Percentiles rank a stretch among this genome's conserved stretches.
These are phyloP conservation scores for Geotrichum macrosporum DNA, from an alignment of 1,139 yeast species.

Conservation along the genomic window DNA sequence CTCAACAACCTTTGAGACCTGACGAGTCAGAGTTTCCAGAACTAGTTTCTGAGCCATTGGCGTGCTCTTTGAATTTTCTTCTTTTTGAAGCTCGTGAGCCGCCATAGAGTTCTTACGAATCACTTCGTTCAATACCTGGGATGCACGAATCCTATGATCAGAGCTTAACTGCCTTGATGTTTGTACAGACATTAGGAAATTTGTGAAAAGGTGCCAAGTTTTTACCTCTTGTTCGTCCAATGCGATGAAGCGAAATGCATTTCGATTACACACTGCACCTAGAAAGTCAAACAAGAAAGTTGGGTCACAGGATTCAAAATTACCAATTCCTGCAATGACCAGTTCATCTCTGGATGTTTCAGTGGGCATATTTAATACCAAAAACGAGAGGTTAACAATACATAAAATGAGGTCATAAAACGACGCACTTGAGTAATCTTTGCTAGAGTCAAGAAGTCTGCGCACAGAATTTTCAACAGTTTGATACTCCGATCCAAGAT, in stretches of 20 bases:
- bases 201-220: constrained; percentile 46
- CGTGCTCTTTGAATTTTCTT: constrained; percentile 13
- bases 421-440: constrained; percentile 49
- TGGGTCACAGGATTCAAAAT: constrained; percentile 23
- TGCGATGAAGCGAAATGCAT: constrained; percentile 49
- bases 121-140: constrained; percentile 49
- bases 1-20: constrained; percentile 18
- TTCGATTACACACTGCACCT: constrained; percentile 47
- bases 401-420: constrained; percentile 47
- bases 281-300: constrained; percentile 33
- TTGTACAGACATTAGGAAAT: constrained; percentile 48
- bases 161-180: constrained; percentile 40
- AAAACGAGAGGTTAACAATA: constrained; percentile 43
- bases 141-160: constrained; percentile 47
- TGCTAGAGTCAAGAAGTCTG: constrained; percentile 61
- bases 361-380: constrained; percentile 9
- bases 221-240: constrained; percentile 29
- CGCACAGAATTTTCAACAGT: constrained; percentile 53
- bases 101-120: constrained; percentile 40
- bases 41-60: constrained; percentile 20
- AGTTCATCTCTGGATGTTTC: constrained; percentile 2
- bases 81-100: constrained; percentile 15
- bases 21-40: constrained; percentile 21
- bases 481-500: constrained; percentile 43
- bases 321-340: constrained; percentile 24